These are phyloP conservation scores for Berkeleyomyces basicola DNA, from an alignment of 2,329 filamentous ascomycete genomes.

Conservation along the genomic window DNA sequence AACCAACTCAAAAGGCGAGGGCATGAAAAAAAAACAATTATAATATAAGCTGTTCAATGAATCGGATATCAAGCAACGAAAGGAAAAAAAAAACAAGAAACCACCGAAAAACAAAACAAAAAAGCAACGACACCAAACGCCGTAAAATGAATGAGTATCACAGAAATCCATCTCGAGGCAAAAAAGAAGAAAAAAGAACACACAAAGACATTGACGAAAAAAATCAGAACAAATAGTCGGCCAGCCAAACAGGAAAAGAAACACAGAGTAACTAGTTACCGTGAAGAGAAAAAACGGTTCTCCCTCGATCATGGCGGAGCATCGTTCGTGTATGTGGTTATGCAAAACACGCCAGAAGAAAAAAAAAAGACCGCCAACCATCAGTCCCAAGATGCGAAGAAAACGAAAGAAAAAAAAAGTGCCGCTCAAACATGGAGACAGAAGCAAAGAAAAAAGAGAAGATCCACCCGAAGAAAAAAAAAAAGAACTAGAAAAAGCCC, in stretches of 20 bases:
- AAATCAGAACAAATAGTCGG: no score
- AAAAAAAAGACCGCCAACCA: background rate
- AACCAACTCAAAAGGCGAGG: background rate
- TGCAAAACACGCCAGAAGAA: background rate
- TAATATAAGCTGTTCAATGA: background rate
- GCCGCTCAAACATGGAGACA: no score
- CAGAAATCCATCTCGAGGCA: background rate
- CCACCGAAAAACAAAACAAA: background rate
- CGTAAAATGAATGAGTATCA: background rate
- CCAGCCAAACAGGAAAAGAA: no score
- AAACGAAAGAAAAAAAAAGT: background rate
- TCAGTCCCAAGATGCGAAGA: background rate
- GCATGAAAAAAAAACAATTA: background rate
- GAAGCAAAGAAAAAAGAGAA: background rate
- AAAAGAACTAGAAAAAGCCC: background rate
- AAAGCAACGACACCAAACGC: no score
- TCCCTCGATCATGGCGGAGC: no score
- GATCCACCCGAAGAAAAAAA: no score
- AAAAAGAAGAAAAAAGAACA: background rate
- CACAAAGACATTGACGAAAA: background rate
- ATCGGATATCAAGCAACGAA: background rate
- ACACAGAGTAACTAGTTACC: no score
- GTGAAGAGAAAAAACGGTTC: no score
- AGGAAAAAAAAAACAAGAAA: background rate
- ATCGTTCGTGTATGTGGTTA: no score